Base-by-base conservation (phyloP, 345 rosid species). In the Rhodomyrtus tomentosa region DNA sequence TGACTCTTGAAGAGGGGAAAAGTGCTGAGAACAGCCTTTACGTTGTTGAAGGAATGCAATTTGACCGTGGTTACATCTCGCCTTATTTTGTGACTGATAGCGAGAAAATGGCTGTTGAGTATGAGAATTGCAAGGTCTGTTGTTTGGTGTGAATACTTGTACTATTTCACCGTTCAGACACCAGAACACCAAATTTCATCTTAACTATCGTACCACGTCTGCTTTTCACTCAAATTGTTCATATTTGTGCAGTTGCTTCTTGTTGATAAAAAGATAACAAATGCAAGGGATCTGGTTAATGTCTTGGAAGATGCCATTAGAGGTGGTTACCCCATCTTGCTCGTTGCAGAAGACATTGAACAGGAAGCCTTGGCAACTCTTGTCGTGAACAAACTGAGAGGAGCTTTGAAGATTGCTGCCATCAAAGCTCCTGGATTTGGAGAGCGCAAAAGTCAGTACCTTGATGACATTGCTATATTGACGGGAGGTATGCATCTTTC, bases 1-100 rank as follows among this genome's bases (percentile, higher is more conserved):
- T 98, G 59, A 98, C 99, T 29, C 96, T 98, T 81, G 99, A 98
- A 88, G 99, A 98, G 92, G 99, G 99, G 16, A 96, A 93, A 91
- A 96, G 99, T 82, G 98, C 99, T 1, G 99, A 98, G 51, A 98
- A 98, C 90, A 92, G 87, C 58, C 98, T 98, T 40, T 98, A 98
- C 88, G 99, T 96, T 32, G 99, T 98, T 51, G 99, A 98, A 89
- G 99, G 99, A 86, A 98, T 96, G 99, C 99, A 98, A 83, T 98
- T 98, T 87, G 99, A 98, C 45, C 98, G 99, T 14, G 99, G 99
- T 84, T 98, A 98, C 82, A 95, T 96, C 86, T 98, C 99, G 45
- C 99, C 99, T 27, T 98, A 96, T 91, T 98, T 98, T 76, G 99
- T 98, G 15, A 98, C 99, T 3, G 99, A 98, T 84, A 90, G 98